Evolutionary conservation across 2,329 filamentous ascomycete species (phyloP).

Genomic region (Claviceps sp.): DNA sequence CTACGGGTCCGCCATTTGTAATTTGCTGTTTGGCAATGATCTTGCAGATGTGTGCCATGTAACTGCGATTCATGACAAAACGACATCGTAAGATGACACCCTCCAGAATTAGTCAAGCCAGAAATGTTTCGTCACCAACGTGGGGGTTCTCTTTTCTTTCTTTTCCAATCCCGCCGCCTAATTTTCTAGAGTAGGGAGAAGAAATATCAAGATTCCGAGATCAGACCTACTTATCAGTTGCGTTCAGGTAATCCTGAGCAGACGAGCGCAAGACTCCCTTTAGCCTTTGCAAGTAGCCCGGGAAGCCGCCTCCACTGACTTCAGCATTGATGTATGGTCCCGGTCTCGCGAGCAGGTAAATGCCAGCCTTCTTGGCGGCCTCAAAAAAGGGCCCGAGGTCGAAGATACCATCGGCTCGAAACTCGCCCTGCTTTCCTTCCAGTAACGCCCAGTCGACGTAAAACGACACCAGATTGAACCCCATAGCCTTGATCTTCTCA

Average conservation of each 20-base stretch:
- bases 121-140: neutral
- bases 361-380: constrained; percentile 56
- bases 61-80: constrained; percentile 23
- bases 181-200: neutral
- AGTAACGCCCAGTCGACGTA: constrained; percentile 69
- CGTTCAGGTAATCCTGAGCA: constrained; percentile 46
- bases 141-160: neutral
- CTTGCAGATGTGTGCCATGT: constrained; percentile 46
- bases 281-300: constrained; percentile 65
- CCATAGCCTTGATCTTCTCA: constrained; percentile 70
- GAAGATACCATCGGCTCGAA: constrained; percentile 58
- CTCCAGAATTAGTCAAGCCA: neutral
- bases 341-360: constrained; percentile 62
- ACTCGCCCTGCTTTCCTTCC: constrained; percentile 59
- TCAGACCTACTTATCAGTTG: constrained; percentile 47
- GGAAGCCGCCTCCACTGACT: constrained; percentile 62
- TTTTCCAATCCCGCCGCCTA: no score
- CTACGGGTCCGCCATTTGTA: constrained; percentile 68
- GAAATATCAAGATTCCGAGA: neutral
- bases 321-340: constrained; percentile 74
- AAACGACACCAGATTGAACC: constrained; percentile 69
- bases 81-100: neutral
- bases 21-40: constrained; percentile 66
- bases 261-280: constrained; percentile 50
- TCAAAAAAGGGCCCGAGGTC: constrained; percentile 63